Conservation (phyloP, 75 land plant species). For the Sequoia sempervirens region DNA sequence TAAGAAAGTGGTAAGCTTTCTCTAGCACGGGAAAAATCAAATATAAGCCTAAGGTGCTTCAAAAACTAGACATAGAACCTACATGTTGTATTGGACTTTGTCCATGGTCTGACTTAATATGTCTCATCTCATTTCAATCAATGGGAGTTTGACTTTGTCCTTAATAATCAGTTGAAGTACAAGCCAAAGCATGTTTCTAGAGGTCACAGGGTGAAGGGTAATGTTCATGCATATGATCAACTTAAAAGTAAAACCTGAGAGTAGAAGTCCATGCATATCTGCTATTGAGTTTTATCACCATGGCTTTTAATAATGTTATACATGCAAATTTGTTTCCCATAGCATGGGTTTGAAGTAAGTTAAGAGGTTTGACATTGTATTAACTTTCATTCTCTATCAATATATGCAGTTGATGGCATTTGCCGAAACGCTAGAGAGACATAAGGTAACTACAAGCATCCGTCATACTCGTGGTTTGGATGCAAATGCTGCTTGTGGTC, state of each 20-base stretch:
- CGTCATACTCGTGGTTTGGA: slow-evolving; percentile 92
- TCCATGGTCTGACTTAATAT: background rate
- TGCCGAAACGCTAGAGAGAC: slow-evolving; percentile 52
- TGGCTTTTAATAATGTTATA: background rate
- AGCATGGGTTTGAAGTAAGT: background rate
- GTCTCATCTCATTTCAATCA: background rate
- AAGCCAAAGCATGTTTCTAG: background rate
- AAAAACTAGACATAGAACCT: background rate
- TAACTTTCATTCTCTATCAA: background rate
- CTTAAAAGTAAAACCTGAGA: background rate
- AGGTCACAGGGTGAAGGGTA: background rate
- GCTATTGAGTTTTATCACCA: background rate
- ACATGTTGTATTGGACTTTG: background rate
- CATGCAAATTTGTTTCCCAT: background rate
- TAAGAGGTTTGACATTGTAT: background rate
- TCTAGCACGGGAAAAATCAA: background rate
- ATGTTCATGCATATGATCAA: background rate
- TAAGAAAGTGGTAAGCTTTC: slow-evolving; percentile 62
- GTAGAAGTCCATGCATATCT: background rate
- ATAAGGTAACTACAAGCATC: slow-evolving; percentile 64
- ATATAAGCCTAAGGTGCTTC: background rate
- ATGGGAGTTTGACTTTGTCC: background rate
- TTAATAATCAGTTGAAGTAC: background rate
- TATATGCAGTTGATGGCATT: slow-evolving; percentile 66
- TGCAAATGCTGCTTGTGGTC: slow-evolving; percentile 97